A percentile compares a stretch with the other conserved stretches of the same genome.
Conservation (phyloP, 2,329 filamentous ascomycete genomes). For the Colletotrichum sp. region DNA sequence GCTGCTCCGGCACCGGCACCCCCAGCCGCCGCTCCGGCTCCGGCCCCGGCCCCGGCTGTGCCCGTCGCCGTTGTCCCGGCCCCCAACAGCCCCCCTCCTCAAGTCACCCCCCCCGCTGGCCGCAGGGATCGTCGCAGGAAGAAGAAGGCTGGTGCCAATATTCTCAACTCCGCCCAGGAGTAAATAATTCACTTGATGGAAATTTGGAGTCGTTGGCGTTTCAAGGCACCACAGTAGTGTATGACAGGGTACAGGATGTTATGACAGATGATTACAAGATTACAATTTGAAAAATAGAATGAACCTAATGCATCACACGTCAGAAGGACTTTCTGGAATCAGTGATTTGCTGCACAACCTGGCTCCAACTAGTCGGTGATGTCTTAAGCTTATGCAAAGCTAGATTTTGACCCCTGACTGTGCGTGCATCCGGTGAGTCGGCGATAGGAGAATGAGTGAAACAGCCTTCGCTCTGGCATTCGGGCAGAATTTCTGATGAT, state of each 20-base stretch:
- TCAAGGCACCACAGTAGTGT: neutral
- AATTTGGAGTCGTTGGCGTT: conserved; percentile 8
- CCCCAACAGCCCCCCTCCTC: neutral
- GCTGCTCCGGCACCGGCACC: neutral
- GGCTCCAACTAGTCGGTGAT: neutral
- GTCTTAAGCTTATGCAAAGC: neutral
- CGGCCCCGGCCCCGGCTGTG: neutral
- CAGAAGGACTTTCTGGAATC: neutral
- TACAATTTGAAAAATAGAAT: neutral
- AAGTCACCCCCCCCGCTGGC: neutral
- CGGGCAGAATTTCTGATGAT: neutral
- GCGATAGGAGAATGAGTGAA: neutral
- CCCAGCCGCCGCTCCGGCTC: neutral
- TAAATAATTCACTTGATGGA: neutral
- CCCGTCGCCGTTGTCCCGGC: neutral
- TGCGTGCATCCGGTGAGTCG: neutral
- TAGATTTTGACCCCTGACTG: neutral
- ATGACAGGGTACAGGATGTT: neutral
- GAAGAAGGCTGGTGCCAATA: neutral
- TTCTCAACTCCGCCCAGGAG: neutral
- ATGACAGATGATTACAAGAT: neutral
- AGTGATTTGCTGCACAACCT: neutral
- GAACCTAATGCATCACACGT: neutral
- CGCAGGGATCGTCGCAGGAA: neutral
- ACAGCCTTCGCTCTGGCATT: neutral